Percentiles rank a stretch among this genome's conserved stretches.
Conservation (phyloP, 768 basidiomycete species). For the Sarcodon aspratus region DNA sequence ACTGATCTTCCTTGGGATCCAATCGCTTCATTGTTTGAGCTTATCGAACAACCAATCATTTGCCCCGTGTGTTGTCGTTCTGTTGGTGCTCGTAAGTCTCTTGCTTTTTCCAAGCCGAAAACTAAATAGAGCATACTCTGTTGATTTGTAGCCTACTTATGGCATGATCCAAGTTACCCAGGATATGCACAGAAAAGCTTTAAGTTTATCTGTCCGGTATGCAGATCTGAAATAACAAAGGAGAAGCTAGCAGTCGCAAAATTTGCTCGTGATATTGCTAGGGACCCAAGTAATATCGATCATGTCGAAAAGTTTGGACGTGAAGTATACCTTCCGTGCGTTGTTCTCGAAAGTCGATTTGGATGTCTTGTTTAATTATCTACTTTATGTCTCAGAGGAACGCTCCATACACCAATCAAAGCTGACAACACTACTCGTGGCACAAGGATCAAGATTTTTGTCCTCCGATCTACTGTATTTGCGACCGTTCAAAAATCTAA, state of each 20-base stretch:
- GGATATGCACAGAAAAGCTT: constrained; percentile 40
- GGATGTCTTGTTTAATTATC: background rate
- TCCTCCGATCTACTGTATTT: background rate
- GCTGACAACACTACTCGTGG: background rate
- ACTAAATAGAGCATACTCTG: background rate
- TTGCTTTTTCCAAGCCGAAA: background rate
- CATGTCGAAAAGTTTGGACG: background rate
- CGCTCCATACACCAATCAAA: background rate
- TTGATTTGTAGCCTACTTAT: constrained; percentile 27
- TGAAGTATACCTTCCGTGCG: background rate
- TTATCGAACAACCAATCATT: constrained; percentile 16
- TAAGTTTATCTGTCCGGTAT: constrained; percentile 21
- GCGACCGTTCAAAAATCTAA: background rate
- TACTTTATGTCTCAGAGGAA: background rate
- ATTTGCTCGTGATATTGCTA: constrained; percentile 26
- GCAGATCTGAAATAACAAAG: constrained; percentile 28
- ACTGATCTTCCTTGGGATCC: constrained; percentile 19
- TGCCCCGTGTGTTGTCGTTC: constrained; percentile 24
- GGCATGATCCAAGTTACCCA: constrained; percentile 22
- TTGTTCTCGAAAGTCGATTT: background rate
- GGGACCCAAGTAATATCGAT: constrained; percentile 2
- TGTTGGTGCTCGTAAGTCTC: constrained; percentile 19
- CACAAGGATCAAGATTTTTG: background rate
- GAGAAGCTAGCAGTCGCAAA: constrained; percentile 31
- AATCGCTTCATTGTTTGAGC: constrained; percentile 20